phyloP scores from a whole-genome alignment of 164 flowering plant species.

The Macadamia integrifolia region DNA sequence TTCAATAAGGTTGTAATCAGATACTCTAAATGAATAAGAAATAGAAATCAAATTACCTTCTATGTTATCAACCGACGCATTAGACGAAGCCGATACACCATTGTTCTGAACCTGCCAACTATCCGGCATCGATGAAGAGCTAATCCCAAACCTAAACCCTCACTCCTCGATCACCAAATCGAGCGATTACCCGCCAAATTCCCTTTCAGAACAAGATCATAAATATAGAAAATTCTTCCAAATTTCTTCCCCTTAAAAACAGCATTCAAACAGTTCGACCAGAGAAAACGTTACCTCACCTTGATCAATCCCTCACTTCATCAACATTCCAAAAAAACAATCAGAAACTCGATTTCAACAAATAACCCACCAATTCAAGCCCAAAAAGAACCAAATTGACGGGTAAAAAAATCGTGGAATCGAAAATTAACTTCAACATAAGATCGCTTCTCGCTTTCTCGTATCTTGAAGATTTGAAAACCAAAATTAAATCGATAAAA shows the following conservation, averaged over 20 bases:
- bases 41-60: slow-evolving; percentile 12
- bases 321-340: neutral
- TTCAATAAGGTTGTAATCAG: neutral
- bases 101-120: slow-evolving; percentile 16
- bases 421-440: neutral
- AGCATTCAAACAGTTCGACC: slow-evolving; percentile 4
- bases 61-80: slow-evolving; percentile 12
- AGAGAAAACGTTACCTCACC: neutral
- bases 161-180: neutral
- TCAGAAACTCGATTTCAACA: neutral
- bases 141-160: neutral
- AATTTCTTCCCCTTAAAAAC: neutral
- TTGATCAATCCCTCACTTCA: slow-evolving; percentile 1
- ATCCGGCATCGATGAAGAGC: slow-evolving; percentile 17
- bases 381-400: neutral
- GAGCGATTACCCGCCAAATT: neutral
- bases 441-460: neutral
- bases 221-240: neutral
- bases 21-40: neutral
- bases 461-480: too few relatives aligned
- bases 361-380: neutral
- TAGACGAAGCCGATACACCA: slow-evolving; percentile 7
- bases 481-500: too few relatives aligned
- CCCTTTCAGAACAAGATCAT: neutral
- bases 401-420: neutral